These are phyloP conservation scores for Pythium apleroticum DNA, from an alignment of 352 stramenopile genomes.

Conservation along the genomic window DNA sequence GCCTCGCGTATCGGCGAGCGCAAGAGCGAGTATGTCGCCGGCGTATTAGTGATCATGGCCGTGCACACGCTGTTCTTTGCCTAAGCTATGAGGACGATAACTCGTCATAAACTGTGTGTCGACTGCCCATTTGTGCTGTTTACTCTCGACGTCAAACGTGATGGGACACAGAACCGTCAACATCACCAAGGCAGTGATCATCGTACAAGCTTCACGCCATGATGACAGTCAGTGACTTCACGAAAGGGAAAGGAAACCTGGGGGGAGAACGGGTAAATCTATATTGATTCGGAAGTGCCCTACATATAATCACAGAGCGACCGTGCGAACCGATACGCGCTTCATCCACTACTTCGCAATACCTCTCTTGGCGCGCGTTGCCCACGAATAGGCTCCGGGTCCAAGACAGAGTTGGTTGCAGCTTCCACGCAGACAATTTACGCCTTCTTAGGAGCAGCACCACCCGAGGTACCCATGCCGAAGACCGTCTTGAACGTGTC, in stretches of 20 bases:
- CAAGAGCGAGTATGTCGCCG: slow-evolving; percentile 89
- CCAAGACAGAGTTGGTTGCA: not conserved
- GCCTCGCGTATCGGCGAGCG: slow-evolving; percentile 90
- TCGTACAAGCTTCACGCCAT: too few species aligned
- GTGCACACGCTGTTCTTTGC: slow-evolving; percentile 92
- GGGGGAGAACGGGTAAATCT: slow-evolving; percentile 27
- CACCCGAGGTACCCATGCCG: slow-evolving; percentile 91
- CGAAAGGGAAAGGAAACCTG: too few species aligned
- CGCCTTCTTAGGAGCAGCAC: slow-evolving; percentile 69
- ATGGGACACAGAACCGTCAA: not conserved
- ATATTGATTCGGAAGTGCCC: slow-evolving; percentile 27
- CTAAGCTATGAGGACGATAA: slow-evolving; percentile 25
- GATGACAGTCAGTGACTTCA: too few species aligned
- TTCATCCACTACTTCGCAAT: slow-evolving; percentile 13
- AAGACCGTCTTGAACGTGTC: slow-evolving; percentile 94
- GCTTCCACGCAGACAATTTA: slow-evolving; percentile 27
- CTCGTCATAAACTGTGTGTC: slow-evolving; percentile 2
- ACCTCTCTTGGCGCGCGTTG: not conserved
- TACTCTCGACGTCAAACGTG: slow-evolving; percentile 10
- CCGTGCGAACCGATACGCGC: slow-evolving; percentile 22
- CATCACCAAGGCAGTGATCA: too few species aligned
- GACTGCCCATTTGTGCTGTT: not conserved
- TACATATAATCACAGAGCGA: slow-evolving; percentile 19
- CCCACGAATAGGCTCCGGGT: not conserved
- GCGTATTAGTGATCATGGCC: slow-evolving; percentile 85